phyloP scores from a whole-genome alignment of 176 grass and related monocot genomes.

The Cenchrus fungigraminus region DNA sequence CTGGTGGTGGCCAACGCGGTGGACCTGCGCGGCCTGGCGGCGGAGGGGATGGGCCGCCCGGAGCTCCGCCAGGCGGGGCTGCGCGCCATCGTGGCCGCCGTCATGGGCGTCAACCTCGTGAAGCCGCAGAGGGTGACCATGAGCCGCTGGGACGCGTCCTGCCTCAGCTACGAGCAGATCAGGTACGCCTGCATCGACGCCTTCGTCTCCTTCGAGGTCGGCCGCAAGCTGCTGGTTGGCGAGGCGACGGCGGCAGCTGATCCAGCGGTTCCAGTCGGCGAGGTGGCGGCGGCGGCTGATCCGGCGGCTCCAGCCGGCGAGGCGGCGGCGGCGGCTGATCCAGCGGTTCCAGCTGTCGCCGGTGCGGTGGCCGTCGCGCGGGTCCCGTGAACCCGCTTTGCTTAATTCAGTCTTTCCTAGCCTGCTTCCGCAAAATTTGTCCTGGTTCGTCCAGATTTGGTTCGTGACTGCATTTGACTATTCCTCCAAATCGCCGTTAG shows the following conservation, averaged over 20 bases:
- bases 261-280: not conserved
- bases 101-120: slow-evolving; percentile 39
- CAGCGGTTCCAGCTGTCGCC: not conserved
- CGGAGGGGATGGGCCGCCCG: slow-evolving; percentile 20
- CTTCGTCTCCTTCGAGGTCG: slow-evolving; percentile 64
- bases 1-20: slow-evolving; percentile 20
- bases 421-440: not conserved
- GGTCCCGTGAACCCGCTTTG: not conserved
- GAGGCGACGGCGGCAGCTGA: not conserved
- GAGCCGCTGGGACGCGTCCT: slow-evolving; percentile 59
- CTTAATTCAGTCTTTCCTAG: not conserved
- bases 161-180: slow-evolving; percentile 54
- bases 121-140: slow-evolving; percentile 54
- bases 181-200: slow-evolving; percentile 59
- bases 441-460: not conserved
- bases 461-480: not conserved
- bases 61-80: slow-evolving; percentile 47
- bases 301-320: too few relatives aligned
- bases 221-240: slow-evolving; percentile 44
- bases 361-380: not conserved
- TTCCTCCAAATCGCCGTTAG: not conserved
- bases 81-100: slow-evolving; percentile 20
- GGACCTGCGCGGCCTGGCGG: slow-evolving; percentile 56
- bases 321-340: not conserved
- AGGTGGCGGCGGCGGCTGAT: not conserved